These are phyloP conservation scores for Phaeotremella skinneri DNA, from an alignment of 768 basidiomycete genomes.

Conservation along the genomic window DNA sequence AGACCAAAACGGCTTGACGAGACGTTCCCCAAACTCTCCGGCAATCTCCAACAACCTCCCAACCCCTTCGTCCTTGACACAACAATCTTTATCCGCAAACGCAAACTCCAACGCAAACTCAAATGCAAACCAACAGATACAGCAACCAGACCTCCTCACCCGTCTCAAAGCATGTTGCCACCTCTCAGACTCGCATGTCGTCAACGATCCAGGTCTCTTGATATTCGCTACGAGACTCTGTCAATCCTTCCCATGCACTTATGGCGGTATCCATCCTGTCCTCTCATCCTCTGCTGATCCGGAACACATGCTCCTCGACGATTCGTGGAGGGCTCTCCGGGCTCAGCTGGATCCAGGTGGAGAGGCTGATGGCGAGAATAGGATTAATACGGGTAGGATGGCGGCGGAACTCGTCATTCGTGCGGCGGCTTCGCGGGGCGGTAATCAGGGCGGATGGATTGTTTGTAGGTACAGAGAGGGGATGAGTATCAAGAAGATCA, in stretches of 20 bases:
- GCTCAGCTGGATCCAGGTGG: conserved; percentile 41
- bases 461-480: conserved; percentile 45
- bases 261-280: conserved; percentile 35
- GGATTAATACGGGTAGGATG: conserved; percentile 49
- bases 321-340: conserved; percentile 41
- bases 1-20: conserved; percentile 3
- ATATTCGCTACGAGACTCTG: conserved; percentile 49
- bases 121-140: neutral
- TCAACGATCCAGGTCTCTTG: conserved; percentile 48
- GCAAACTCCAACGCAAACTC: conserved; percentile 7
- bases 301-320: conserved; percentile 43
- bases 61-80: conserved; percentile 16
- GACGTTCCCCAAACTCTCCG: neutral
- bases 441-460: conserved; percentile 32
- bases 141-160: conserved; percentile 45
- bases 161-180: conserved; percentile 49
- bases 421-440: conserved; percentile 28
- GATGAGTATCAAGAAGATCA: conserved; percentile 39
- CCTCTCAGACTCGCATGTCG: conserved; percentile 47
- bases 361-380: conserved; percentile 47
- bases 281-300: conserved; percentile 18
- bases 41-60: conserved; percentile 1
- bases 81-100: conserved; percentile 3
- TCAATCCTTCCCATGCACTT: conserved; percentile 44
- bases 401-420: conserved; percentile 50